These are phyloP conservation scores for Fusarium citri DNA, from an alignment of 2,329 filamentous ascomycete genomes.

Conservation along the genomic window DNA sequence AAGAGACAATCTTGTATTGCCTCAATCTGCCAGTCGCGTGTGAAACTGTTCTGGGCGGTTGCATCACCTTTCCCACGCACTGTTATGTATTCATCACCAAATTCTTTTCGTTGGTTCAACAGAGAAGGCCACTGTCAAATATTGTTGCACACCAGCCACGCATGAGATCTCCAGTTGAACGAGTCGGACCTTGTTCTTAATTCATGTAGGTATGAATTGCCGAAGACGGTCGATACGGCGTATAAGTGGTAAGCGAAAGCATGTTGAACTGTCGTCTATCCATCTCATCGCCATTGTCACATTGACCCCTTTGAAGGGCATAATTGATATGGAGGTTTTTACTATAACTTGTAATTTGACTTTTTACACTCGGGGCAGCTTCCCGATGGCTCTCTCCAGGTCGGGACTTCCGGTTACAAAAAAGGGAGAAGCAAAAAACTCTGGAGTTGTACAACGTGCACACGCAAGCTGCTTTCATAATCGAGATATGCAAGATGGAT, in stretches of 20 bases:
- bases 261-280: constrained; percentile 3
- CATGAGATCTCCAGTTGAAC: constrained; percentile 6
- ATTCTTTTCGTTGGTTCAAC: constrained; percentile 1
- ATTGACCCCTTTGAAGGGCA: constrained; percentile 11
- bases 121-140: constrained; percentile 12
- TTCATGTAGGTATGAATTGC: constrained; percentile 21
- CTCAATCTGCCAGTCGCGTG: constrained; percentile 21
- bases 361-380: constrained; percentile 14
- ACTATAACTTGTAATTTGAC: constrained; percentile 5
- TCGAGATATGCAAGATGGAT: constrained; percentile 7
- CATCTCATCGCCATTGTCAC: constrained; percentile 28
- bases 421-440: constrained; percentile 21
- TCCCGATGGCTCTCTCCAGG: constrained; percentile 4
- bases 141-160: constrained; percentile 27
- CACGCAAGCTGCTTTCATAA: constrained; percentile 35
- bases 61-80: constrained; percentile 28
- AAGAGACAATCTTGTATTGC: constrained; percentile 23
- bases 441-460: constrained; percentile 32
- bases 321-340: not conserved
- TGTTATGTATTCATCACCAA: constrained; percentile 12
- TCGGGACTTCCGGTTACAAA: constrained; percentile 27
- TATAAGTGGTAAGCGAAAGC: constrained; percentile 38
- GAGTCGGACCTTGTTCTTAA: constrained; percentile 9
- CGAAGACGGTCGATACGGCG: constrained; percentile 15
- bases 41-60: constrained; percentile 35